phyloP scores from a whole-genome alignment of 495 filamentous ascomycete species.

The Hypoxylon rickii region DNA sequence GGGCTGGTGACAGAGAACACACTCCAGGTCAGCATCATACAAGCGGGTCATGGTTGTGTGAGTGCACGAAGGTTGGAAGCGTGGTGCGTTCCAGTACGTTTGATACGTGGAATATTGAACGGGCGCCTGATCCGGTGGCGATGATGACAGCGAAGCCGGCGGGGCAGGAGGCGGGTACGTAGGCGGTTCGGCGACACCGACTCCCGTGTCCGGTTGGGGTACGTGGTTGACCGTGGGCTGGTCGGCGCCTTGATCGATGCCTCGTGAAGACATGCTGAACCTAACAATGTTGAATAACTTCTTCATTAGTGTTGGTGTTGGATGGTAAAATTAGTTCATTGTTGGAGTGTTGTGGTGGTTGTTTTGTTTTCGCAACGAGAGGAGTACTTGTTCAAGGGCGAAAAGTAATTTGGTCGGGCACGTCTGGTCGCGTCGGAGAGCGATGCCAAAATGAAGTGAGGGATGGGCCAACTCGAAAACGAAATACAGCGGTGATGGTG shows the following conservation, averaged over 20 bases:
- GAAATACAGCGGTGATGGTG: not conserved
- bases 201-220: not conserved
- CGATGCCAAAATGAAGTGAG: too few species aligned
- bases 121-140: too few species aligned
- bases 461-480: not conserved
- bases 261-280: not conserved
- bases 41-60: conserved; percentile 64
- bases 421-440: too few species aligned
- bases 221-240: not conserved
- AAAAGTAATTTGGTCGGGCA: not conserved
- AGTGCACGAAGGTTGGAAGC: conserved; percentile 52
- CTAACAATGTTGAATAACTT: not conserved
- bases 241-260: not conserved
- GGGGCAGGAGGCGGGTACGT: not conserved
- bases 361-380: not conserved
- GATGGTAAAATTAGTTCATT: too few species aligned
- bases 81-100: not conserved
- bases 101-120: too few species aligned
- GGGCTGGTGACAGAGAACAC: conserved; percentile 53
- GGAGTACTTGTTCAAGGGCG: not conserved
- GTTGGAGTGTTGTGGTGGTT: too few species aligned
- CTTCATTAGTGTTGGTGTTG: not conserved
- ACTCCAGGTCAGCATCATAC: conserved; percentile 50
- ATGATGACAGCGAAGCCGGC: too few species aligned
- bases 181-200: not conserved